phyloP scores from a whole-genome alignment of 805 yeast genomes.

The Nakazawaea laoshanensis region DNA sequence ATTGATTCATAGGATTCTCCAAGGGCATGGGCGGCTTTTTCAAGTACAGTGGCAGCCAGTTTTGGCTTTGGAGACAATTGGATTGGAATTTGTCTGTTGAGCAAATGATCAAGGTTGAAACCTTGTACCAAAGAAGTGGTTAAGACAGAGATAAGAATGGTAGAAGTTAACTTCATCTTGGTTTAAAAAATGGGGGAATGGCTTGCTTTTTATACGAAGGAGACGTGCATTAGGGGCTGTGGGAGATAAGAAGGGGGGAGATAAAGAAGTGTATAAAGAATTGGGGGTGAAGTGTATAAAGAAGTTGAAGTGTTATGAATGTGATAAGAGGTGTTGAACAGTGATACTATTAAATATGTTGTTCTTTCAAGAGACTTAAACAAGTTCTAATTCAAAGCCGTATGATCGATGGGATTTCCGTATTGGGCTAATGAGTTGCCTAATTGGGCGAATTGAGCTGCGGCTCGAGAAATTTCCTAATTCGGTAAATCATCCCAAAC shows the following conservation, averaged over 20 bases:
- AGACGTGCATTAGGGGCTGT: neutral
- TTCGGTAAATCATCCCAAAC: too few relatives aligned
- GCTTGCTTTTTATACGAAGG: neutral
- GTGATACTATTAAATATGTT: too few relatives aligned
- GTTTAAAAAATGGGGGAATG: neutral
- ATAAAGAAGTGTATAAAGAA: too few relatives aligned
- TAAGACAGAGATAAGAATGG: conserved; percentile 8
- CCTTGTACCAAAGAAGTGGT: conserved; percentile 7
- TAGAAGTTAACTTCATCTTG: conserved; percentile 9
- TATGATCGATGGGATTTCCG: too few relatives aligned
- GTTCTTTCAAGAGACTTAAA: too few relatives aligned
- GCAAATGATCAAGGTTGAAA: conserved; percentile 7
- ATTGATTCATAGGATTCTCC: conserved; percentile 41
- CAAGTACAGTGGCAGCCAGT: conserved; percentile 1
- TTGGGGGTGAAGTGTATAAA: too few relatives aligned
- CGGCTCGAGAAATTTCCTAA: too few relatives aligned
- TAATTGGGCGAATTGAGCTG: too few relatives aligned
- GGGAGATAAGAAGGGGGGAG: neutral
- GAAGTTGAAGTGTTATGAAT: too few relatives aligned
- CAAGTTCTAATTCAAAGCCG: too few relatives aligned
- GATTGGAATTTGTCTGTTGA: conserved; percentile 6
- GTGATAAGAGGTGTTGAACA: too few relatives aligned
- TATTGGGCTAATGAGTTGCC: too few relatives aligned
- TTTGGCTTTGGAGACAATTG: conserved; percentile 1
- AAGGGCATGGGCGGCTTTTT: conserved; percentile 39